Conservation (phyloP, 345 rosid genomes). For the Raphanus raphanistrum region DNA sequence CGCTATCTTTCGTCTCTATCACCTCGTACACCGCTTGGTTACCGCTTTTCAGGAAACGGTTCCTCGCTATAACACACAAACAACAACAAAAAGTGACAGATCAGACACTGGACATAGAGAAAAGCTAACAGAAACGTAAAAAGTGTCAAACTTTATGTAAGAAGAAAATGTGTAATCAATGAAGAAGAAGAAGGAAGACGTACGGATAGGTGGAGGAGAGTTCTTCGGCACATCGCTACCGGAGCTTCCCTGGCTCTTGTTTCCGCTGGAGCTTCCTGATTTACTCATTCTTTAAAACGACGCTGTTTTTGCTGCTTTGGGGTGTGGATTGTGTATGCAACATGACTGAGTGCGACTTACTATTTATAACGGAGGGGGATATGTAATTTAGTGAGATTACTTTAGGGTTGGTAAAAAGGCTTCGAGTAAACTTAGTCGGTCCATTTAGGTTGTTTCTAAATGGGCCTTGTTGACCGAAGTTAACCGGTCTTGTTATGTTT, state of each 20-base stretch:
- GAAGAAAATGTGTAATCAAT: background rate
- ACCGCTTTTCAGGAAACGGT: slow-evolving; percentile 16
- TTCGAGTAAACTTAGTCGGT: too few species aligned
- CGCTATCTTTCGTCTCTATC: background rate
- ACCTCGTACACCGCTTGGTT: background rate
- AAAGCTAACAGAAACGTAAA: background rate
- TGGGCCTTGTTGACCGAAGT: too few species aligned
- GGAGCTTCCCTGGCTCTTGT: background rate
- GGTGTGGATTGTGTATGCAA: background rate
- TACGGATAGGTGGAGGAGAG: background rate
- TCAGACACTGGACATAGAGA: background rate
- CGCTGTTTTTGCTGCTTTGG: background rate
- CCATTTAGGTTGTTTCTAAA: too few species aligned
- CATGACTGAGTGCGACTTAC: too few species aligned
- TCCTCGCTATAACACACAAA: background rate
- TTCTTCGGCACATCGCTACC: background rate
- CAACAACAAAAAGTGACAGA: background rate
- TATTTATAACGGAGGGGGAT: background rate
- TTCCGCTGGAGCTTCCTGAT: background rate
- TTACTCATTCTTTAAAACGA: background rate
- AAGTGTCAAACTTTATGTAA: background rate
- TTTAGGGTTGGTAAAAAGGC: too few species aligned
- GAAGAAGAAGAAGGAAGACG: background rate
- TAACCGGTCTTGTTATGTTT: background rate
- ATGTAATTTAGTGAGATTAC: background rate